Conservation (phyloP, 768 basidiomycete species). For the Galerina marginata region DNA sequence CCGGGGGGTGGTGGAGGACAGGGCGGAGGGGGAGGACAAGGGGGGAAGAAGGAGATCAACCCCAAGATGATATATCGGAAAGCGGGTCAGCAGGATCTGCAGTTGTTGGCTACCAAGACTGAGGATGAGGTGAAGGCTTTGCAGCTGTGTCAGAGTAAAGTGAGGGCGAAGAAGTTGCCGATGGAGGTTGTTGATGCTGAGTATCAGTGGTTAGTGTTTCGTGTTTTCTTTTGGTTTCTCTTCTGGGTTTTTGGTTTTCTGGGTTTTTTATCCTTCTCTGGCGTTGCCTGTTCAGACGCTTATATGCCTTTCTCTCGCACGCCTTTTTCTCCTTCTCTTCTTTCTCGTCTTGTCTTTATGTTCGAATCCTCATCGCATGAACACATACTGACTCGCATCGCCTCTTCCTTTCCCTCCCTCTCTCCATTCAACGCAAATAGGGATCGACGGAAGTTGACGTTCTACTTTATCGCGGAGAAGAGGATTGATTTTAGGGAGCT, state of each 20-base stretch:
- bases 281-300: too few species aligned
- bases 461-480: slow-evolving; percentile 97
- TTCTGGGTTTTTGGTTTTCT: too few species aligned
- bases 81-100: slow-evolving; percentile 81
- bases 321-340: too few species aligned
- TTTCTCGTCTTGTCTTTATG: too few species aligned
- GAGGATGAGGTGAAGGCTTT: slow-evolving; percentile 94
- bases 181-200: slow-evolving; percentile 99
- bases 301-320: too few species aligned
- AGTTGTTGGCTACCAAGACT: slow-evolving; percentile 81
- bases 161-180: slow-evolving; percentile 90
- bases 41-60: slow-evolving; percentile 88
- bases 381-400: too few species aligned
- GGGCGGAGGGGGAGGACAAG: slow-evolving; percentile 32
- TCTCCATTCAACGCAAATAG: too few species aligned
- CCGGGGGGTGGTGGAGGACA: slow-evolving; percentile 46
- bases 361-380: too few species aligned
- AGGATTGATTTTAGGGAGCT: slow-evolving; percentile 96
- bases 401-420: too few species aligned
- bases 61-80: slow-evolving; percentile 97
- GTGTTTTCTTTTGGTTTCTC: too few species aligned
- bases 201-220: slow-evolving; percentile 97
- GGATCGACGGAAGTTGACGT: slow-evolving; percentile 98
- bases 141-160: slow-evolving; percentile 89
- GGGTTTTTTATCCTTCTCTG: too few species aligned